These are phyloP conservation scores for Talaromyces sp. DNA, from an alignment of 2,329 filamentous ascomycete species.

Conservation along the genomic window DNA sequence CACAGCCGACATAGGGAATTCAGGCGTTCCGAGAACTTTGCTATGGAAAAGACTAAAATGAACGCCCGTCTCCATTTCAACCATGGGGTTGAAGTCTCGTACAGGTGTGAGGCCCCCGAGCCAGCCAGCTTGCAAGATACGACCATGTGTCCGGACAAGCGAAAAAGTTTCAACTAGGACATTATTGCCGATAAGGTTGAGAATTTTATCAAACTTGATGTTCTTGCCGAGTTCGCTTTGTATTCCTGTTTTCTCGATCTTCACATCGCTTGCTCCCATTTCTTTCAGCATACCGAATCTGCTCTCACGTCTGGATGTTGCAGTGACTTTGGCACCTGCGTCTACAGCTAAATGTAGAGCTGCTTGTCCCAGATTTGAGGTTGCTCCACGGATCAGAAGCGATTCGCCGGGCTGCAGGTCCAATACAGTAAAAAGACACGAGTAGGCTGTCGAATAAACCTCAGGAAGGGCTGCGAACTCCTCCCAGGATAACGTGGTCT, in stretches of 20 bases:
- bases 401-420: neutral
- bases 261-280: neutral
- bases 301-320: neutral
- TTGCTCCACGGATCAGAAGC: neutral
- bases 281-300: neutral
- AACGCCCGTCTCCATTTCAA: conserved; percentile 46
- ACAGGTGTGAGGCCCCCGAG: neutral
- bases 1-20: conserved; percentile 29
- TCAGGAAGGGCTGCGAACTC: neutral
- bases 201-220: neutral
- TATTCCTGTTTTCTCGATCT: neutral
- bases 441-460: neutral
- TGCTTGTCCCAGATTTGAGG: neutral
- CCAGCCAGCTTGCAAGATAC: neutral
- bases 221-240: neutral
- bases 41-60: conserved; percentile 47
- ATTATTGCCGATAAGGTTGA: neutral
- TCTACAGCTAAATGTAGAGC: neutral
- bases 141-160: neutral
- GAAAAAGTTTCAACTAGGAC: neutral
- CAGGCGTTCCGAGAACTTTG: conserved; percentile 33
- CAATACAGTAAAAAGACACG: neutral
- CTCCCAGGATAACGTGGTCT: neutral
- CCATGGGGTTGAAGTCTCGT: conserved; percentile 49
- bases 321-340: neutral